A percentile compares a stretch with the other conserved stretches of the same genome.
These are phyloP conservation scores for Aurantiochytrium sp. DNA, from an alignment of 108 stramenopile genomes.

Conservation along the genomic window DNA sequence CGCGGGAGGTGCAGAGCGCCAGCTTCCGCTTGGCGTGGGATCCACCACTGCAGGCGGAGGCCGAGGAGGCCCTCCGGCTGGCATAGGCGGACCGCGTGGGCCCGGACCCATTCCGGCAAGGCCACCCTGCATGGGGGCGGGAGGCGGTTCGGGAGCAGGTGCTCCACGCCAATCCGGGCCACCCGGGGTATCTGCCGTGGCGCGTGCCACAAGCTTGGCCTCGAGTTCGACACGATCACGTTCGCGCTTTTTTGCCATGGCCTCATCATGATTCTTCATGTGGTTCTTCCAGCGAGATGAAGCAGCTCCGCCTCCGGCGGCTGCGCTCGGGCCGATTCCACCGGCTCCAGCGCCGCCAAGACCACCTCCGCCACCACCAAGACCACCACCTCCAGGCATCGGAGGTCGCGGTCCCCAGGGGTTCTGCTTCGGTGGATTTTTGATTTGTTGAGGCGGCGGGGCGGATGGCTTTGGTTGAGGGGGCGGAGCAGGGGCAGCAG, in stretches of 20 bases:
- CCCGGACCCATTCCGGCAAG: not conserved
- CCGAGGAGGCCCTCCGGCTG: not conserved
- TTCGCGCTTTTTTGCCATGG: not conserved
- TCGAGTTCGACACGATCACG: not conserved
- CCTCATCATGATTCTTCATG: not conserved
- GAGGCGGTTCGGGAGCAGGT: not conserved
- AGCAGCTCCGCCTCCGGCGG: not conserved
- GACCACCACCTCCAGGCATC: too few species aligned
- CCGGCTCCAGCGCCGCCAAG: not conserved
- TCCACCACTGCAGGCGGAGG: not conserved
- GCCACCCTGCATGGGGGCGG: not conserved
- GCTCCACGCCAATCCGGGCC: not conserved
- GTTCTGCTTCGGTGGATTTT: not conserved
- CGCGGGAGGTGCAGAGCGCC: not conserved
- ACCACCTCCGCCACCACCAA: not conserved
- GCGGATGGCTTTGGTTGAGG: not conserved
- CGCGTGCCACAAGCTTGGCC: not conserved
- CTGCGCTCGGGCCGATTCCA: too few species aligned
- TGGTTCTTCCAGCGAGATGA: not conserved
- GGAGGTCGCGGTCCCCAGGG: not conserved
- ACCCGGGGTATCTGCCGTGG: not conserved
- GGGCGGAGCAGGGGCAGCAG: not conserved
- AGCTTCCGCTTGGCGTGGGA: not conserved
- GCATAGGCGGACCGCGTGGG: not conserved
- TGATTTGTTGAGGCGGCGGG: not conserved